Percentiles rank a stretch among this genome's conserved stretches.
phyloP scores from a whole-genome alignment of 495 filamentous ascomycete genomes.

The Aspergillus homomorphus region DNA sequence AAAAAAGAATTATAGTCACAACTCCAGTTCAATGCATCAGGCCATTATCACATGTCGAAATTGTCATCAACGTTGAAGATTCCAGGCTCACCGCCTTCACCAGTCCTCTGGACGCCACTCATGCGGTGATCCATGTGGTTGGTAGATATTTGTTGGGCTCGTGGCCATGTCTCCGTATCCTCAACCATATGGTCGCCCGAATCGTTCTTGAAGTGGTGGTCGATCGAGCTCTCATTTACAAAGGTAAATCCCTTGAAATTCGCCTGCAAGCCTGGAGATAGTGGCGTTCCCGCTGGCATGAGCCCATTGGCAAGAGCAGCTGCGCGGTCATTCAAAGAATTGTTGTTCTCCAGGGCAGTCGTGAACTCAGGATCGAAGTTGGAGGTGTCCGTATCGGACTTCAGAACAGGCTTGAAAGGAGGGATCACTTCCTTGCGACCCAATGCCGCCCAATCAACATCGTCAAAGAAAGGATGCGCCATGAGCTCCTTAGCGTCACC shows the following conservation, averaged over 20 bases:
- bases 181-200: conserved; percentile 68
- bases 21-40: conserved; percentile 45
- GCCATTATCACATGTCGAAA: conserved; percentile 62
- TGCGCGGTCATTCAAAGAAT: conserved; percentile 83
- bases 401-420: conserved; percentile 95
- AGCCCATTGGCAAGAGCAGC: conserved; percentile 69
- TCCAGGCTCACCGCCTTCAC: conserved; percentile 59
- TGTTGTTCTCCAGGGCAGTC: conserved; percentile 70
- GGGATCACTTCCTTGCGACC: conserved; percentile 89
- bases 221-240: conserved; percentile 93
- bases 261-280: conserved; percentile 92
- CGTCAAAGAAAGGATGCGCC: conserved; percentile 87
- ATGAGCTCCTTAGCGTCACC: conserved; percentile 94
- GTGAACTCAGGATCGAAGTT: conserved; percentile 99
- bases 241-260: conserved; percentile 99
- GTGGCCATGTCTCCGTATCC: conserved; percentile 52
- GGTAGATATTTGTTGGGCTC: conserved; percentile 33
- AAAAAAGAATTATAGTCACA: conserved; percentile 29
- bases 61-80: conserved; percentile 69
- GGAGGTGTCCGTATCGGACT: conserved; percentile 90
- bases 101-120: conserved; percentile 68
- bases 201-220: conserved; percentile 76
- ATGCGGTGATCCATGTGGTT: conserved; percentile 55
- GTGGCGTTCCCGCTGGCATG: conserved; percentile 79
- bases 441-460: conserved; percentile 88